Conservation (phyloP, 768 basidiomycete species). For the Leccinum barrowsii region DNA sequence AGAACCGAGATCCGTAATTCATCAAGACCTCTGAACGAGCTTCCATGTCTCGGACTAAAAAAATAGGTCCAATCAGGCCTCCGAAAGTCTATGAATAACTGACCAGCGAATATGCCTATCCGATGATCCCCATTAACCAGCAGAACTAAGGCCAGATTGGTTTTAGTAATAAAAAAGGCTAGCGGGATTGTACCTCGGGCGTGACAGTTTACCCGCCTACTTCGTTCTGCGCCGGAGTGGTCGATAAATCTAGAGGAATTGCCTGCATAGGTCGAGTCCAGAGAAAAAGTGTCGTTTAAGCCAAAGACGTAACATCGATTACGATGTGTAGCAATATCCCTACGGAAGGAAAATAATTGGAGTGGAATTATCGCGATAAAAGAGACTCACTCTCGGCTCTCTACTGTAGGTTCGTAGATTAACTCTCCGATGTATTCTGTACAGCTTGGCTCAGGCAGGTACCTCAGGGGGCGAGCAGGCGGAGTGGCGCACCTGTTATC, state of each 20-base stretch:
- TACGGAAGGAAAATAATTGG: neutral
- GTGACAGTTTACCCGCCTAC: constrained; percentile 37
- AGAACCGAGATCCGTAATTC: constrained; percentile 55
- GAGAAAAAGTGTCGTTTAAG: constrained; percentile 41
- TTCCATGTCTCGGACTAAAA: constrained; percentile 37
- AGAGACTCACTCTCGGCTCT: constrained; percentile 47
- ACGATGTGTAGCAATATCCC: constrained; percentile 44
- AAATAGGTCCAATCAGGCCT: neutral
- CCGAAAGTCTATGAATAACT: neutral
- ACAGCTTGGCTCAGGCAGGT: neutral
- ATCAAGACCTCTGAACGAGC: constrained; percentile 51
- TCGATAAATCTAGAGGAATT: constrained; percentile 71
- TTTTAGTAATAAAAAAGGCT: neutral
- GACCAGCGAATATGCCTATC: constrained; percentile 49
- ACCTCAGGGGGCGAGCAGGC: neutral
- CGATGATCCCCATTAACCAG: constrained; percentile 66
- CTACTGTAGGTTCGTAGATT: constrained; percentile 45
- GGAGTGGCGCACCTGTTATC: constrained; percentile 37
- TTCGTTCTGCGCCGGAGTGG: constrained; percentile 36
- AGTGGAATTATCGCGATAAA: neutral
- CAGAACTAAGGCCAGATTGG: constrained; percentile 35
- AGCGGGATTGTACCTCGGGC: constrained; percentile 39
- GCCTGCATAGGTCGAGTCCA: constrained; percentile 57
- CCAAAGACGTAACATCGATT: constrained; percentile 61
- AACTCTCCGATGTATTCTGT: constrained; percentile 69